Evolutionary conservation across 176 grass and related monocot genomes (phyloP).

Genomic region (Canna indica): DNA sequence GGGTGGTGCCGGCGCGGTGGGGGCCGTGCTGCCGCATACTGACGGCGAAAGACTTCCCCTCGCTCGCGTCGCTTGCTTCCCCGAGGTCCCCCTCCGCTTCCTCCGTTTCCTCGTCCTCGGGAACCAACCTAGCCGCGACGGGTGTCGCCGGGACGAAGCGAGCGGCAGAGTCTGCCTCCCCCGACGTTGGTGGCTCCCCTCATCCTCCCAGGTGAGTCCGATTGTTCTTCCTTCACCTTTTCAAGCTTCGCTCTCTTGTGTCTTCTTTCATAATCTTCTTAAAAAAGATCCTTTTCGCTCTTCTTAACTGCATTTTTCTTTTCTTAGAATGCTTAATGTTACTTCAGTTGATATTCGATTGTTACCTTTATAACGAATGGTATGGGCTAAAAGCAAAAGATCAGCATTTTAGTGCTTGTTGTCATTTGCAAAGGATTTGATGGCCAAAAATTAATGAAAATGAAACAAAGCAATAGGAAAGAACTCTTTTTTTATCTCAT

Average conservation of each 20-base stretch:
- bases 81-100: constrained; percentile 15
- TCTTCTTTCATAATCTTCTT: too few relatives aligned
- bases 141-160: constrained; percentile 8
- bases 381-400: too few relatives aligned
- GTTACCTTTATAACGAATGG: too few relatives aligned
- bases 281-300: too few relatives aligned
- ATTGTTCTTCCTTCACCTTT: background rate
- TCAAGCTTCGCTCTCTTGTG: too few relatives aligned
- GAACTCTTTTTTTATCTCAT: background rate
- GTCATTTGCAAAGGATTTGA: background rate
- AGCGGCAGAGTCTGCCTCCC: constrained; percentile 14
- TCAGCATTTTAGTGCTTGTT: background rate
- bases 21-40: constrained; percentile 14
- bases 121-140: background rate
- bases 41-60: constrained; percentile 10
- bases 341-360: too few relatives aligned
- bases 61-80: constrained; percentile 1
- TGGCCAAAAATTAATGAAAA: background rate
- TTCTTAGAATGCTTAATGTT: too few relatives aligned
- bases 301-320: too few relatives aligned
- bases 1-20: background rate
- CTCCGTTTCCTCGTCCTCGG: constrained; percentile 19
- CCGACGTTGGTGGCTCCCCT: constrained; percentile 15
- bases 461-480: background rate
- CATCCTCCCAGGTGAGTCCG: constrained; percentile 21